Evolutionary conservation across 805 yeast species (phyloP).

Genomic region (Candida xyloterini): DNA sequence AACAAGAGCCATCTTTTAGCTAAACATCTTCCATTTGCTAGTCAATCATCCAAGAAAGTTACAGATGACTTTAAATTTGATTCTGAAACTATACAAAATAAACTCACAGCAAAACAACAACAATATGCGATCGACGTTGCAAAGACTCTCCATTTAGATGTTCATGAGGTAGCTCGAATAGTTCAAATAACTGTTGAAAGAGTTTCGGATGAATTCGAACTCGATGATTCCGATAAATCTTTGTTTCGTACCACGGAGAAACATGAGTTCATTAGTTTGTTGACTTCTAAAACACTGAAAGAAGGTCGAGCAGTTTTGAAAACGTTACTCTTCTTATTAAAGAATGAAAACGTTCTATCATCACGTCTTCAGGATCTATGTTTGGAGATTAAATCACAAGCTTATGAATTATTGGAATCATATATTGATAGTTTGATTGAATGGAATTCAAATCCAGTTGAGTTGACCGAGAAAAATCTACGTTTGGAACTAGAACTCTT

Average conservation of each 20-base stretch:
- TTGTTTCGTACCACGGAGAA: slow-evolving; percentile 31
- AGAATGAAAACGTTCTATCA: slow-evolving; percentile 19
- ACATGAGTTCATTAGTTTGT: slow-evolving; percentile 34
- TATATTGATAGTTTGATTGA: slow-evolving; percentile 24
- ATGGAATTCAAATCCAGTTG: slow-evolving; percentile 9
- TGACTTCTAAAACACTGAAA: slow-evolving; percentile 39
- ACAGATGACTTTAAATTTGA: slow-evolving; percentile 14
- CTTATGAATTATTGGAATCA: slow-evolving; percentile 30
- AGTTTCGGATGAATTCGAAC: slow-evolving; percentile 34
- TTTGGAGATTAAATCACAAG: slow-evolving; percentile 30
- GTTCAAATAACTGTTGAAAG: slow-evolving; percentile 38
- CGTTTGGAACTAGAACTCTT: slow-evolving; percentile 16
- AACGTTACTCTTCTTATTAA: slow-evolving; percentile 37
- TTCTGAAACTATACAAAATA: slow-evolving; percentile 11
- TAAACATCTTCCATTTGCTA: slow-evolving; percentile 15
- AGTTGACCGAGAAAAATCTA: slow-evolving; percentile 16
- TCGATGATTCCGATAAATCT: slow-evolving; percentile 20
- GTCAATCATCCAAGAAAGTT: not conserved
- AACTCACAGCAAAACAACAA: slow-evolving; percentile 30
- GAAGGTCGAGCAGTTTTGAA: slow-evolving; percentile 53
- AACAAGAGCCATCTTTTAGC: slow-evolving; percentile 18
- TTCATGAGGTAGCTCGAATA: slow-evolving; percentile 47
- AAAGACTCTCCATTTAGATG: slow-evolving; percentile 37
- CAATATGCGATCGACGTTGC: slow-evolving; percentile 42
- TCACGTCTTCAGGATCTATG: slow-evolving; percentile 37